Conservation (phyloP, 2,329 filamentous ascomycete genomes). For the Sporothrix brunneoviolacea region DNA sequence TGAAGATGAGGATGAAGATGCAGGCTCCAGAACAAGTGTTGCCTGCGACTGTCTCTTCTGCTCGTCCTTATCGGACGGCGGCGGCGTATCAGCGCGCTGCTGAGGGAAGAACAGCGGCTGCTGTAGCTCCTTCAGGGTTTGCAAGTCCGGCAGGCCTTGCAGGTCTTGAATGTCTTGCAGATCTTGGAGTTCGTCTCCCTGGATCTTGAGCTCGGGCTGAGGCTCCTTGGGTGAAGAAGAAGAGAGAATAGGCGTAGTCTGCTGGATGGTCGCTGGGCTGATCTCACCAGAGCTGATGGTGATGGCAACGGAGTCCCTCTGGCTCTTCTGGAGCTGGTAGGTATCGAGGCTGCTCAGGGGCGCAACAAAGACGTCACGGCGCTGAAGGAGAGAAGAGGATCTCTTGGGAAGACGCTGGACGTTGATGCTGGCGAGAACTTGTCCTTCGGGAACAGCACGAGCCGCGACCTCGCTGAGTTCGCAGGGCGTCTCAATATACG, state of each 20-base stretch:
- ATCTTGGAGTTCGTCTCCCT: constrained; percentile 7
- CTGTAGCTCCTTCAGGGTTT: constrained; percentile 10
- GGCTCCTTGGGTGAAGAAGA: constrained; percentile 6
- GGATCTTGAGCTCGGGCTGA: constrained; percentile 16
- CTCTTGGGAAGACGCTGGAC: constrained; percentile 17
- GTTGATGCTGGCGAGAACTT: constrained; percentile 4
- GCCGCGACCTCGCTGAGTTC: not conserved
- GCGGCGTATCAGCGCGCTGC: not conserved
- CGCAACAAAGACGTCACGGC: constrained; percentile 17
- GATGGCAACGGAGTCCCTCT: not conserved
- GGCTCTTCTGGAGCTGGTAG: constrained; percentile 7
- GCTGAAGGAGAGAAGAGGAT: constrained; percentile 18
- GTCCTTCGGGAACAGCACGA: not conserved
- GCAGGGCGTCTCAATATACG: not conserved
- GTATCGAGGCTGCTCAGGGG: constrained; percentile 11
- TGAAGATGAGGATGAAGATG: too few species aligned
- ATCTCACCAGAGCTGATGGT: constrained; percentile 15
- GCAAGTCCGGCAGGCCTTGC: constrained; percentile 7
- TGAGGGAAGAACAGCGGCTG: not conserved
- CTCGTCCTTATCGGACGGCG: too few species aligned
- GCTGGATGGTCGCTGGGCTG: constrained; percentile 12
- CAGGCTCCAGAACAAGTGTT: too few species aligned
- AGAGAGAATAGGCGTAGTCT: not conserved
- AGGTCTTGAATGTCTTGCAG: constrained; percentile 12
- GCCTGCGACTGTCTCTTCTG: too few species aligned